These are phyloP conservation scores for Millerozyma miso DNA, from an alignment of 805 yeast species.

Conservation along the genomic window DNA sequence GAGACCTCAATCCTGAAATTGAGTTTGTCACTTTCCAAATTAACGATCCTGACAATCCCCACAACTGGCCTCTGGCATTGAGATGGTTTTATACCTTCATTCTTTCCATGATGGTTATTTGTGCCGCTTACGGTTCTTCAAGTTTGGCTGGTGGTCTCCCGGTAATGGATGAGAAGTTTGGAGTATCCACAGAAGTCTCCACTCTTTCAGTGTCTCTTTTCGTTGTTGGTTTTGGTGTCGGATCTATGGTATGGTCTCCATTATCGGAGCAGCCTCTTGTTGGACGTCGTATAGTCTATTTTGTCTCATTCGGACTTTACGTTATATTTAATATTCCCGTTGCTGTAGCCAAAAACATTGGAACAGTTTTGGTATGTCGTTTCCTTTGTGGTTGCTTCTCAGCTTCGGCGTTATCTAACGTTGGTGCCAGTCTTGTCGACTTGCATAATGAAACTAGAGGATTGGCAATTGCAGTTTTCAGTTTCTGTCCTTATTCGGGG, in stretches of 20 bases:
- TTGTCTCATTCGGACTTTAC: constrained; percentile 69
- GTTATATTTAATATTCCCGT: constrained; percentile 82
- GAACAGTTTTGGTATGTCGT: constrained; percentile 74
- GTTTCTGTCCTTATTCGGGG: constrained; percentile 90
- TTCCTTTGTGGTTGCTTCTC: constrained; percentile 86
- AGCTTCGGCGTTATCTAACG: constrained; percentile 77
- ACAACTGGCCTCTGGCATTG: constrained; percentile 62
- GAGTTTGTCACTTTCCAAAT: constrained; percentile 80
- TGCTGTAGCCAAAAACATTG: constrained; percentile 79
- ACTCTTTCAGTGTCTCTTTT: constrained; percentile 75
- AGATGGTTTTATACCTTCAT: constrained; percentile 68
- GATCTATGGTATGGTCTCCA: constrained; percentile 90
- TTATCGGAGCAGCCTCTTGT: constrained; percentile 67
- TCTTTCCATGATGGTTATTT: constrained; percentile 68
- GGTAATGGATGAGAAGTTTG: constrained; percentile 59
- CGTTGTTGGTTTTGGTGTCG: constrained; percentile 86
- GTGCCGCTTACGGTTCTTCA: constrained; percentile 92
- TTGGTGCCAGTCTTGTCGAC: constrained; percentile 90
- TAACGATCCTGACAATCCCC: constrained; percentile 86
- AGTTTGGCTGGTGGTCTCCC: constrained; percentile 82
- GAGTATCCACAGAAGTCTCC: constrained; percentile 76
- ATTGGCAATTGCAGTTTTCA: constrained; percentile 84
- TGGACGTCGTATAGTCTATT: constrained; percentile 82
- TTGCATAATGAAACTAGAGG: constrained; percentile 81
- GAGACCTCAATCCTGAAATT: constrained; percentile 51